Evolutionary conservation across 2,329 filamentous ascomycete genomes (phyloP).

Genomic region (Fusarium sp.): DNA sequence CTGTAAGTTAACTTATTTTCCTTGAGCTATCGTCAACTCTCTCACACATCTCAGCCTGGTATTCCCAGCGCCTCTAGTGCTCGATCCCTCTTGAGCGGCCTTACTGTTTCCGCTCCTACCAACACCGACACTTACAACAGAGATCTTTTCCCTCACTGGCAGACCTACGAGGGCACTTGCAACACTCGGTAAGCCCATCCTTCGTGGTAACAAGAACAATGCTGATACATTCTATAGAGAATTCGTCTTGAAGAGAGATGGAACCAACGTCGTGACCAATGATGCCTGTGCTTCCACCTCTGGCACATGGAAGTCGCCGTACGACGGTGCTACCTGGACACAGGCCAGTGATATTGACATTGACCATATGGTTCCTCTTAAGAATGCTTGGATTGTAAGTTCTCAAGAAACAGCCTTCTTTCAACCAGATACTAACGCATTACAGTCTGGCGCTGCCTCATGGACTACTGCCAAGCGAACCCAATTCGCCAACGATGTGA

Average conservation of each 20-base stretch:
- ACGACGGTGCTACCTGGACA: constrained; percentile 78
- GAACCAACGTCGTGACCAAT: constrained; percentile 68
- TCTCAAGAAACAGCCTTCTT: not conserved
- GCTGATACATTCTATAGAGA: constrained; percentile 22
- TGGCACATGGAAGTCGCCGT: constrained; percentile 77
- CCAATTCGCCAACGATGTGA: constrained; percentile 81
- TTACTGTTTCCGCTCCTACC: constrained; percentile 68
- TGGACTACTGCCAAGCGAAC: constrained; percentile 78
- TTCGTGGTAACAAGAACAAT: not conserved
- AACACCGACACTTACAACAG: constrained; percentile 71
- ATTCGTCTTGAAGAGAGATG: constrained; percentile 65
- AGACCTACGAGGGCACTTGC: constrained; percentile 72
- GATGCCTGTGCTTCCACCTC: constrained; percentile 70
- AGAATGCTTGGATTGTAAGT: constrained; percentile 80
- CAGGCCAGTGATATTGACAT: constrained; percentile 78
- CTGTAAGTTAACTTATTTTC: constrained; percentile 43
- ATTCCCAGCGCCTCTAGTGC: constrained; percentile 71
- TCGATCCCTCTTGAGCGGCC: constrained; percentile 64
- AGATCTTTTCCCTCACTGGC: constrained; percentile 78
- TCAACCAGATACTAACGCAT: not conserved
- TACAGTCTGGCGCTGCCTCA: constrained; percentile 72
- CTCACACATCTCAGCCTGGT: constrained; percentile 56
- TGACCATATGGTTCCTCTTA: constrained; percentile 84
- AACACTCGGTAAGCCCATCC: constrained; percentile 66
- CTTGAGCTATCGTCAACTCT: not conserved